phyloP scores from a whole-genome alignment of 2,329 filamentous ascomycete species.

The Colletotrichum truncatum region DNA sequence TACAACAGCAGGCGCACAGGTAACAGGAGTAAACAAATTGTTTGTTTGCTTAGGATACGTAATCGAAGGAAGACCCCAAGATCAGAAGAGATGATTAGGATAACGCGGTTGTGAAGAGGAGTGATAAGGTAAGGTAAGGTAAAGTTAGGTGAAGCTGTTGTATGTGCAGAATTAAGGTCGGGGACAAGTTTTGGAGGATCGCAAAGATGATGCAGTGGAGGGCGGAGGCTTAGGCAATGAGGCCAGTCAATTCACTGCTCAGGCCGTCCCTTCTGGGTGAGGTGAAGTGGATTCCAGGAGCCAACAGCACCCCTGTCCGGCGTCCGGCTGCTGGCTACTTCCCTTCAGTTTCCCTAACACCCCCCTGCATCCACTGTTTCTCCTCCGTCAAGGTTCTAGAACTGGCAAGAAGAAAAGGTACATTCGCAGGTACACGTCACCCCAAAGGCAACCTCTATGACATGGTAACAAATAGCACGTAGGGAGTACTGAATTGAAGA shows the following conservation, averaged over 20 bases:
- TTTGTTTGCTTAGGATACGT: constrained; percentile 5
- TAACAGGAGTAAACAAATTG: constrained; percentile 9
- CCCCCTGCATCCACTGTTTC: constrained; percentile 8
- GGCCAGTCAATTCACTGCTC: not conserved
- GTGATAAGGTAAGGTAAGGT: not conserved
- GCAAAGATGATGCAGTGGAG: not conserved
- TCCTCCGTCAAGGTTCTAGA: constrained; percentile 25
- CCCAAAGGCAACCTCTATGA: not conserved
- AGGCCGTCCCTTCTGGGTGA: not conserved
- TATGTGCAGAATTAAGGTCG: constrained; percentile 12
- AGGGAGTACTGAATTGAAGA: too few relatives aligned
- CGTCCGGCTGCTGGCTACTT: constrained; percentile 13
- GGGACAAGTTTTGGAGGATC: constrained; percentile 7
- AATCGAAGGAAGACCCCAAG: constrained; percentile 6
- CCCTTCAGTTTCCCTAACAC: constrained; percentile 1
- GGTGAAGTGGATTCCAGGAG: constrained; percentile 20
- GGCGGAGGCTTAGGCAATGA: not conserved
- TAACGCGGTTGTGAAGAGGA: not conserved
- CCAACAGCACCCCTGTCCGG: constrained; percentile 15
- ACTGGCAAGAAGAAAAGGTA: constrained; percentile 30
- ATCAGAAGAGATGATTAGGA: constrained; percentile 16
- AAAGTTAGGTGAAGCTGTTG: not conserved
- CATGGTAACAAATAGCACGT: too few relatives aligned
- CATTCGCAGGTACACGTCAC: constrained; percentile 21
- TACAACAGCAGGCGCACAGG: constrained; percentile 6